phyloP scores from a whole-genome alignment of 345 rosid species.

The Noccaea caerulescens region DNA sequence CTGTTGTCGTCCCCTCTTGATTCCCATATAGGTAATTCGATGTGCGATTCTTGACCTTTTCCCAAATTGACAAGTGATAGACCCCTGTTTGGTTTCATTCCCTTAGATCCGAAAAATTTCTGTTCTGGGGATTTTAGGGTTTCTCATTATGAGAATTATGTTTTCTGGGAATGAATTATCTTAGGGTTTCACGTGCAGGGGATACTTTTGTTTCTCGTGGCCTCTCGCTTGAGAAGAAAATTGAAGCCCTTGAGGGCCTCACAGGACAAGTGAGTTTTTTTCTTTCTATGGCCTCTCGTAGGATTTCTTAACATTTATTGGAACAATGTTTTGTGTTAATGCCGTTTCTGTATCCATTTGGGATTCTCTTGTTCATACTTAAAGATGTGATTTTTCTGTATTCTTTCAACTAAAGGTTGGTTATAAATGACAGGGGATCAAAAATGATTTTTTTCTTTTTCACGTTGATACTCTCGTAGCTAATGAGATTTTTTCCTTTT shows the following conservation, averaged over 20 bases:
- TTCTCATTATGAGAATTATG: background rate
- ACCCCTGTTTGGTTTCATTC: slow-evolving; percentile 1
- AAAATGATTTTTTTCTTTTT: background rate
- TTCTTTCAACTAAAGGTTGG: background rate
- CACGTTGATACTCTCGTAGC: background rate
- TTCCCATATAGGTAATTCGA: slow-evolving; percentile 51
- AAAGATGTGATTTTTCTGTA: background rate
- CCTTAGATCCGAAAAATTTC: background rate
- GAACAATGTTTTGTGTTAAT: background rate
- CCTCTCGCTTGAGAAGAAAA: slow-evolving; percentile 84
- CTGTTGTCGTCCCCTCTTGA: slow-evolving; percentile 53
- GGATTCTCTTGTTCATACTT: background rate
- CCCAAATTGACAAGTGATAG: slow-evolving; percentile 1
- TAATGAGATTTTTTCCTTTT: background rate
- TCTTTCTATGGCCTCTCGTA: background rate
- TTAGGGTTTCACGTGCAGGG: slow-evolving; percentile 47
- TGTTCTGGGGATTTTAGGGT: slow-evolving; percentile 14
- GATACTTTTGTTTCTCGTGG: slow-evolving; percentile 61
- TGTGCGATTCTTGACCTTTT: background rate
- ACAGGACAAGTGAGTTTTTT: slow-evolving; percentile 64
- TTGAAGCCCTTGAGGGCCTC: slow-evolving; percentile 86
- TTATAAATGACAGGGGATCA: background rate
- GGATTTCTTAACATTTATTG: background rate
- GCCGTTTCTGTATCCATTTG: background rate
- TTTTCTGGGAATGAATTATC: background rate